These are phyloP conservation scores for Stygiomarasmius scandens DNA, from an alignment of 1,284 basidiomycete genomes.

Conservation along the genomic window DNA sequence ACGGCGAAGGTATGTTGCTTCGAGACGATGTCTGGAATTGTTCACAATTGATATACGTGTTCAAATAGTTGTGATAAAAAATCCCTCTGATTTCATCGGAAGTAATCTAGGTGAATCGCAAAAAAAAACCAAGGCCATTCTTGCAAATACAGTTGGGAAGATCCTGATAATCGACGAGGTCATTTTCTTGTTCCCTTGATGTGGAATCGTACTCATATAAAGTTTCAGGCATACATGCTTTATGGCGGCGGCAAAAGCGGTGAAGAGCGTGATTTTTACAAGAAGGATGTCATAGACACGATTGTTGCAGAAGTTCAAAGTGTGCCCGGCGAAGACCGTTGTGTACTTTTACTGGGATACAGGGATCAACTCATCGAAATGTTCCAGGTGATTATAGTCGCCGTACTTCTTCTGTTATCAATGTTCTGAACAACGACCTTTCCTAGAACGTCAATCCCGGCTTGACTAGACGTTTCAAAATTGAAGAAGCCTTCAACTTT, in stretches of 20 bases:
- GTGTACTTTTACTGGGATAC: conserved; percentile 67
- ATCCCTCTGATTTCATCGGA: conserved; percentile 67
- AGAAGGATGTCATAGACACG: conserved; percentile 70
- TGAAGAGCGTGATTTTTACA: conserved; percentile 48
- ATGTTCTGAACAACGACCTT: neutral
- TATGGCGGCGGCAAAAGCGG: conserved; percentile 43
- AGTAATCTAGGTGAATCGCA: conserved; percentile 58
- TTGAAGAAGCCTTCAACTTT: conserved; percentile 70
- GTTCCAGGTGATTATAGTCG: conserved; percentile 64
- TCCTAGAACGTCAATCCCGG: conserved; percentile 69
- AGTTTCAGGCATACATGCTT: conserved; percentile 63
- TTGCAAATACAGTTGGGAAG: conserved; percentile 59
- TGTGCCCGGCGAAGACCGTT: conserved; percentile 66
- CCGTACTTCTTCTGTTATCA: neutral
- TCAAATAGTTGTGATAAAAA: conserved; percentile 59
- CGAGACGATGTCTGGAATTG: neutral
- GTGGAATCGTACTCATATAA: neutral
- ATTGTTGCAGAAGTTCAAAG: conserved; percentile 74
- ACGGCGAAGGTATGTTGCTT: conserved; percentile 58
- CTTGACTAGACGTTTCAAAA: conserved; percentile 59
- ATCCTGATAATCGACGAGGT: conserved; percentile 72
- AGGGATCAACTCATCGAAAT: conserved; percentile 65
- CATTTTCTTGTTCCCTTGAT: conserved; percentile 17
- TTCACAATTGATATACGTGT: neutral
- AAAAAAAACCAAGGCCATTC: conserved; percentile 60